These are phyloP conservation scores for Acorus gramineus DNA, from an alignment of 106 monocot species.

Conservation along the genomic window DNA sequence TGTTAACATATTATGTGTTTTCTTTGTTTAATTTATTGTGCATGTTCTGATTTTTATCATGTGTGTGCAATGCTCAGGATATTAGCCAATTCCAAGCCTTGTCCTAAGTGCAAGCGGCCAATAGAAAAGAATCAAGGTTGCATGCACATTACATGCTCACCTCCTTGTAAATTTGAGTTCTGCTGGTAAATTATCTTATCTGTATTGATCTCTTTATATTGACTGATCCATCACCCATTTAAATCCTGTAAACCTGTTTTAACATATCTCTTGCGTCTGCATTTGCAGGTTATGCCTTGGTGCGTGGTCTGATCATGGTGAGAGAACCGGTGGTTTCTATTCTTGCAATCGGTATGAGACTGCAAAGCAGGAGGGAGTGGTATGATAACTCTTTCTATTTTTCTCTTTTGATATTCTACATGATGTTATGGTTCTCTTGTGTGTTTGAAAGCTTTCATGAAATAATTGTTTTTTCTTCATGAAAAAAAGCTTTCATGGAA, in stretches of 20 bases:
- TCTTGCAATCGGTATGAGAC: slow-evolving; percentile 86
- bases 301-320: slow-evolving; percentile 76
- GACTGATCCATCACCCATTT: not conserved
- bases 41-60: not conserved
- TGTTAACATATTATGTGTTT: not conserved
- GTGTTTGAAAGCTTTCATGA: no score
- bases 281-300: slow-evolving; percentile 68
- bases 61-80: slow-evolving; percentile 35
- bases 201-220: not conserved
- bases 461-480: not conserved
- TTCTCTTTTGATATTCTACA: not conserved
- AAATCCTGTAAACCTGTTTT: not conserved
- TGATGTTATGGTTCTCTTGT: no score
- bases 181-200: slow-evolving; percentile 51
- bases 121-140: slow-evolving; percentile 95
- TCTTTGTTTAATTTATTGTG: not conserved
- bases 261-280: not conserved
- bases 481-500: slow-evolving; percentile 3
- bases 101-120: slow-evolving; percentile 87
- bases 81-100: slow-evolving; percentile 86
- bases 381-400: slow-evolving; percentile 16
- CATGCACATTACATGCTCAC: slow-evolving; percentile 91
- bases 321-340: slow-evolving; percentile 90
- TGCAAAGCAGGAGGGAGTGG: slow-evolving; percentile 79
- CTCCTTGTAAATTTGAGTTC: slow-evolving; percentile 89